Base-by-base conservation (phyloP, 345 rosid species). In the Trapa incisa region DNA sequence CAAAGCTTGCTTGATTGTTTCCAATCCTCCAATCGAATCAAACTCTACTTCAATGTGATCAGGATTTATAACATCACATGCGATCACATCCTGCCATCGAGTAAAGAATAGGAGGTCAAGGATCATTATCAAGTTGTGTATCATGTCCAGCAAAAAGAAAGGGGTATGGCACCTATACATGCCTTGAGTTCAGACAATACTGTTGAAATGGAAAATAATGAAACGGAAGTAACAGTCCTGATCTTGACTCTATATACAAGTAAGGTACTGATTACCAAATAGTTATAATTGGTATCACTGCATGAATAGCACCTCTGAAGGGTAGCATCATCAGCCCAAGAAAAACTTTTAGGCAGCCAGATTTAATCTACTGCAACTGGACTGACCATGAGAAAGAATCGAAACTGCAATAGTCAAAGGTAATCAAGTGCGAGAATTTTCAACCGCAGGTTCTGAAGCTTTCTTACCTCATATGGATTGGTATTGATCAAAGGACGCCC, bases 51-150 rank as follows among this genome's bases (percentile, higher is more conserved):
- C 92, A 67, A 94, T 94, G 64, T 84, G 84, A 65, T 87, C 97
- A 29, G 99, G 99, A 70, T 94, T 94, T 63, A 94, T 84, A 38
- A 94, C 97, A 69, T 94, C 99, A 76, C 99, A 91, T 5, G 97
- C 99, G 69, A 94, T 89, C 43, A 94, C 91, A 84, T 94, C 99
- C 99, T 91, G 81, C 70, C 67, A 47, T 61, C 52, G 48, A 68
- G 17, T 0, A 29, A 10, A 63, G 38, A 53, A 1, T 39, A n/a
- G 72, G 32, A 11, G 16, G 63, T 58, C 36, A 43, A 61, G 33
- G 3, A 41, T 41, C 43, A 41, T 8, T 41, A 41, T 41, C 7
- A 41, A 3, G 43, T 41, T 41, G 43, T 41, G 7, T 8, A 8
- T 4, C 43, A 41, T 8, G 7, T 41, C 43, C 43, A 41, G 43